phyloP scores from a whole-genome alignment of 2,329 filamentous ascomycete genomes.

The Pseudophaeomoniella oleicola region DNA sequence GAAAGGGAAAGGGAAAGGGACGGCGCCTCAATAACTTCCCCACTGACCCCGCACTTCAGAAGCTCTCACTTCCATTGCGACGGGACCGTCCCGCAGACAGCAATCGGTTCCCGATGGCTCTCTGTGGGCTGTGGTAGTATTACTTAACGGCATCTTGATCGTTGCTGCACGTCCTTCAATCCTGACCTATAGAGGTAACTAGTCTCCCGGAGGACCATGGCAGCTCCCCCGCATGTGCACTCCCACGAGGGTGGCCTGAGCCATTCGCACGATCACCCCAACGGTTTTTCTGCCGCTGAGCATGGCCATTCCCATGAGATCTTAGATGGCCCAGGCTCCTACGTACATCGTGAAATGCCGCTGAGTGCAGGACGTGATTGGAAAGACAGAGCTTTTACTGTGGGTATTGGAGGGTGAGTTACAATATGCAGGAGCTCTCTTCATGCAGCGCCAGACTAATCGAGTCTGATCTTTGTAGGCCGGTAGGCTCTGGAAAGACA shows the following conservation, averaged over 20 bases:
- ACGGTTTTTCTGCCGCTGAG: constrained; percentile 49
- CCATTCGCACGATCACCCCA: constrained; percentile 33
- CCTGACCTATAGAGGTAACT: no score
- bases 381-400: constrained; percentile 78
- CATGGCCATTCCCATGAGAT: constrained; percentile 96
- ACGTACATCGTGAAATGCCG: constrained; percentile 79
- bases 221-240: constrained; percentile 11
- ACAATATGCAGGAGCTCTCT: neutral
- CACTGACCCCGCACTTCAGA: no score
- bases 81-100: no score
- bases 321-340: constrained; percentile 84
- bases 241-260: constrained; percentile 20
- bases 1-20: no score
- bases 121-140: no score
- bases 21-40: no score
- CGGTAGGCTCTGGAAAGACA: constrained; percentile 93
- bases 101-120: no score
- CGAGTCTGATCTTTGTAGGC: constrained; percentile 34
- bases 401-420: constrained; percentile 90
- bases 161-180: no score
- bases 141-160: no score
- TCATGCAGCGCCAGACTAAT: neutral
- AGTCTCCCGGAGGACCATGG: no score
- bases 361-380: constrained; percentile 79
- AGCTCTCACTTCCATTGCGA: no score